phyloP scores from a whole-genome alignment of 495 filamentous ascomycete genomes.

The Xylaria sp. region DNA sequence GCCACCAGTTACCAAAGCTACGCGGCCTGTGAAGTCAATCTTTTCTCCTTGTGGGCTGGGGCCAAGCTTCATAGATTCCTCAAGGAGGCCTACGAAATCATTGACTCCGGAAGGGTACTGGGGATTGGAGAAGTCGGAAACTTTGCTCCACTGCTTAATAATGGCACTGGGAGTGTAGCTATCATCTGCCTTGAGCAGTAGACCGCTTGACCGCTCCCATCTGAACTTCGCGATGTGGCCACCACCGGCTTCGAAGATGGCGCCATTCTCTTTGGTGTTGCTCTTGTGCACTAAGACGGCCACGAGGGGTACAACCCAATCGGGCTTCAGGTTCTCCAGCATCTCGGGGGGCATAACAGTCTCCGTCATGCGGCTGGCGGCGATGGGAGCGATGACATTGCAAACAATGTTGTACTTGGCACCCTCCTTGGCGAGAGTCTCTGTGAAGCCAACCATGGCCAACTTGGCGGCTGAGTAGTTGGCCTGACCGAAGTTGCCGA shows the following conservation, averaged over 20 bases:
- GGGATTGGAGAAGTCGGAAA: conserved; percentile 85
- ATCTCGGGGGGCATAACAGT: conserved; percentile 97
- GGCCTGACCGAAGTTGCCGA: conserved; percentile 93
- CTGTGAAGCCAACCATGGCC: conserved; percentile 95
- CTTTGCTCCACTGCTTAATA: conserved; percentile 84
- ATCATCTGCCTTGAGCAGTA: conserved; percentile 87
- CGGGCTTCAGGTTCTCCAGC: conserved; percentile 85
- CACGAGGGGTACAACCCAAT: conserved; percentile 95
- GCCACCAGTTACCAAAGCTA: conserved; percentile 91
- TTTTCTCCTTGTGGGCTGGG: conserved; percentile 77
- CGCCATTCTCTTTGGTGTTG: conserved; percentile 83
- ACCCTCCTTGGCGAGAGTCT: conserved; percentile 97
- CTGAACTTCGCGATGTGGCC: conserved; percentile 92
- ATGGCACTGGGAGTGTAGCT: conserved; percentile 88
- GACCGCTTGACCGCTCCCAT: conserved; percentile 94
- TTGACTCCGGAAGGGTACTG: conserved; percentile 85
- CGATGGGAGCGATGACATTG: conserved; percentile 97
- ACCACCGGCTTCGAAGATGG: conserved; percentile 93
- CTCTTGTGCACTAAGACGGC: conserved; percentile 88
- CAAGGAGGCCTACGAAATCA: conserved; percentile 87
- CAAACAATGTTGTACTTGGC: conserved; percentile 96
- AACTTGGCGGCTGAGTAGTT: conserved; percentile 99
- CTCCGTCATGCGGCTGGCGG: conserved; percentile 95
- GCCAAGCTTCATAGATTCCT: conserved; percentile 80
- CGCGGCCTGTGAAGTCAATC: conserved; percentile 87